Percentiles rank a stretch among this genome's conserved stretches.
Conservation (phyloP, 306 rosid genomes). For the Acacia confusa region DNA sequence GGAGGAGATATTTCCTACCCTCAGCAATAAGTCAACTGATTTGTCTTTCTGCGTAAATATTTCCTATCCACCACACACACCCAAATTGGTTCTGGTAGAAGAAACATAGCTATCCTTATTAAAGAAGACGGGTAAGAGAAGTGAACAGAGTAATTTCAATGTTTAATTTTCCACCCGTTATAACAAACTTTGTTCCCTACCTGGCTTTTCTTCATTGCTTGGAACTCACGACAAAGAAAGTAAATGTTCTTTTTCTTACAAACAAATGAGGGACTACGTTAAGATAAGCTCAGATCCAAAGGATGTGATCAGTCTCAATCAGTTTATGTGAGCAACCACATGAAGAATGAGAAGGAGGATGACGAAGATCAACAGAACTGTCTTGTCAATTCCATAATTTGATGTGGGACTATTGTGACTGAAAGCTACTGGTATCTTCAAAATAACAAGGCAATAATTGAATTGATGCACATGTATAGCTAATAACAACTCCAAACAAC, state of each 20-base stretch:
- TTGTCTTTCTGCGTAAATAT: background rate
- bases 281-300: background rate
- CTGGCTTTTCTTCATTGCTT: background rate
- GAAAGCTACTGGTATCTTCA: background rate
- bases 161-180: background rate
- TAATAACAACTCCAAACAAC: background rate
- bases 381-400: background rate
- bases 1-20: too few species aligned
- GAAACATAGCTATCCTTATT: background rate
- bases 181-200: background rate
- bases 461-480: background rate
- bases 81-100: background rate
- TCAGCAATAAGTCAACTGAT: background rate
- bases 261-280: background rate
- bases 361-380: background rate
- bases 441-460: background rate
- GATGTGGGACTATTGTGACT: background rate
- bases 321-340: background rate
- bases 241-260: background rate
- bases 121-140: background rate
- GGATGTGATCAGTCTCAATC: too few species aligned
- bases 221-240: background rate
- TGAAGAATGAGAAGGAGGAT: background rate
- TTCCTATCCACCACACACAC: background rate
- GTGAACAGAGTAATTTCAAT: background rate